Conservation (phyloP, 345 rosid genomes). For the Acer saccharum region DNA sequence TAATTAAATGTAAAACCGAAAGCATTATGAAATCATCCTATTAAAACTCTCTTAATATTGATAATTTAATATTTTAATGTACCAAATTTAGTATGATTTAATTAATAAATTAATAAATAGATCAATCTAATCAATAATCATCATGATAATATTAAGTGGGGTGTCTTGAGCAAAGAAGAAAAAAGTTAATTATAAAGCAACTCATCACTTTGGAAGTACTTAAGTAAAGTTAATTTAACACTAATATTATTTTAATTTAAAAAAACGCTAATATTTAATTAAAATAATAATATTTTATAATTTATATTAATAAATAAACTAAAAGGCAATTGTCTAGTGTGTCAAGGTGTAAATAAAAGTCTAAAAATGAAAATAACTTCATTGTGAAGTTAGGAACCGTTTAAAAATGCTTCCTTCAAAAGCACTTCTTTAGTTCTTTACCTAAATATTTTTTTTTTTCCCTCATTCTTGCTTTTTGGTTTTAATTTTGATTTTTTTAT, state of each 20-base stretch:
- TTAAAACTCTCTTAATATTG: not conserved
- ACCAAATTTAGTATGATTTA: not conserved
- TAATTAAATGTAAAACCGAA: slow-evolving; percentile 21
- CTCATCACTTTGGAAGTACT: slow-evolving; percentile 24
- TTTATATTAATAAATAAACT: too few relatives aligned
- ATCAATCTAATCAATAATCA: slow-evolving; percentile 23
- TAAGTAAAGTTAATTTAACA: slow-evolving; percentile 21
- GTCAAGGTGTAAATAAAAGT: not conserved
- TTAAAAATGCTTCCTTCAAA: not conserved
- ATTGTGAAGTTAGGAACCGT: slow-evolving; percentile 25
- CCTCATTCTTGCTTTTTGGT: not conserved
- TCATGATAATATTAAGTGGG: slow-evolving; percentile 29
- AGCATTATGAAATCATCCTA: slow-evolving; percentile 27
- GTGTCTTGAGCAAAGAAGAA: slow-evolving; percentile 17
- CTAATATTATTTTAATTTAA: not conserved
- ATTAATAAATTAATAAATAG: not conserved
- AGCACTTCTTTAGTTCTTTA: slow-evolving; percentile 7
- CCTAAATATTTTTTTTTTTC: not conserved
- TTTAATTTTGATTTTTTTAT: too few relatives aligned
- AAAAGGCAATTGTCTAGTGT: not conserved
- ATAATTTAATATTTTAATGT: not conserved
- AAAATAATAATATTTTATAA: not conserved
- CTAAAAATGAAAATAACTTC: slow-evolving; percentile 21
- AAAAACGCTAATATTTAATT: too few relatives aligned
- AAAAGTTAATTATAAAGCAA: slow-evolving; percentile 19